Evolutionary conservation across 768 basidiomycete genomes (phyloP).

Genomic region (Pholiota conissans): DNA sequence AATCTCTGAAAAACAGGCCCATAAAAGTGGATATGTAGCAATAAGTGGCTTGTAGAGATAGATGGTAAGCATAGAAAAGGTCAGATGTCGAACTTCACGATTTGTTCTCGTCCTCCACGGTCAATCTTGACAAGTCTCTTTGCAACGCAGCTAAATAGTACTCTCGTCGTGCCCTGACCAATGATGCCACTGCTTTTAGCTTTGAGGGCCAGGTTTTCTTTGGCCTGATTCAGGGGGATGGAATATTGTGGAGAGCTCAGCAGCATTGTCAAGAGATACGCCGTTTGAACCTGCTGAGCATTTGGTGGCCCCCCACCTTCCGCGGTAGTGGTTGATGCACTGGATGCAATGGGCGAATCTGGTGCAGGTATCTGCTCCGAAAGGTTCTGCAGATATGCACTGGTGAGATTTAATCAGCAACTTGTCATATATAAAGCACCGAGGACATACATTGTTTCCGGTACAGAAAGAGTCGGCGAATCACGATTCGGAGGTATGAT

Average conservation of each 20-base stretch:
- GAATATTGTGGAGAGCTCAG: slow-evolving; percentile 54
- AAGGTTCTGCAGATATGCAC: slow-evolving; percentile 58
- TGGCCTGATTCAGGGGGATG: slow-evolving; percentile 62
- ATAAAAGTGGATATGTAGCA: not conserved
- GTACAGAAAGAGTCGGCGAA: slow-evolving; percentile 27
- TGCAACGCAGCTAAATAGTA: slow-evolving; percentile 78
- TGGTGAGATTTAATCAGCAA: slow-evolving; percentile 22
- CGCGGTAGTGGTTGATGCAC: slow-evolving; percentile 39
- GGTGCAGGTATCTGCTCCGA: slow-evolving; percentile 51
- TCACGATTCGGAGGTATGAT: slow-evolving; percentile 46
- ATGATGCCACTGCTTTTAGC: slow-evolving; percentile 35
- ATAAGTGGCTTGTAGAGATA: not conserved
- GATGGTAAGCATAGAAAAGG: not conserved
- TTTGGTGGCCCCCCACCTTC: slow-evolving; percentile 39
- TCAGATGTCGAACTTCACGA: slow-evolving; percentile 68
- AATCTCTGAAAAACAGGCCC: too few relatives aligned
- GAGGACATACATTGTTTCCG: slow-evolving; percentile 22
- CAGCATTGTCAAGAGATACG: slow-evolving; percentile 62
- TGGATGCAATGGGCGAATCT: slow-evolving; percentile 57
- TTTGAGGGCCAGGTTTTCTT: slow-evolving; percentile 51
- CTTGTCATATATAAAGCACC: not conserved
- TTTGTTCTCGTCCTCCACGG: slow-evolving; percentile 70
- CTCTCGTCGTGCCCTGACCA: slow-evolving; percentile 53
- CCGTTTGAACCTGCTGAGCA: slow-evolving; percentile 70
- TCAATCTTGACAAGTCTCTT: slow-evolving; percentile 80